phyloP scores from a whole-genome alignment of 2,329 filamentous ascomycete genomes.

The Pezizomycotina sp. region DNA sequence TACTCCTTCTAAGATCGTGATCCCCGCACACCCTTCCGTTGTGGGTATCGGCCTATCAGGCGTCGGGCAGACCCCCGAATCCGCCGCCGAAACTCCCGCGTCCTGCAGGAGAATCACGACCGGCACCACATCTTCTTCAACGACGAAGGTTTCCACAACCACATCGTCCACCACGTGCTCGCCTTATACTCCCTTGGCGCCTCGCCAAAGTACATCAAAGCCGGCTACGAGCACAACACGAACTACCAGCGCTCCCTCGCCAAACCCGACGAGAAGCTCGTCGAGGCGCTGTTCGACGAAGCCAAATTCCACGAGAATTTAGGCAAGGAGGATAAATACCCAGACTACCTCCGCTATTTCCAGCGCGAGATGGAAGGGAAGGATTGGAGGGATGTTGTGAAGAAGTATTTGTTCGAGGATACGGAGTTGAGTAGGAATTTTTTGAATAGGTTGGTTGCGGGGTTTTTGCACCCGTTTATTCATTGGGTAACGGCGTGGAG shows the following conservation, averaged over 20 bases:
- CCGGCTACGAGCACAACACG: conserved; percentile 47
- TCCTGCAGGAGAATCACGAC: conserved; percentile 58
- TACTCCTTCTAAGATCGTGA: too few relatives aligned
- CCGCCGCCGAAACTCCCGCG: too few relatives aligned
- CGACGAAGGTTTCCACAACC: conserved; percentile 58
- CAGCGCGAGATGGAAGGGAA: conserved; percentile 50
- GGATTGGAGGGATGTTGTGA: conserved; percentile 45
- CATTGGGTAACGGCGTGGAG: conserved; percentile 74
- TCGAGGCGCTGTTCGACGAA: conserved; percentile 42
- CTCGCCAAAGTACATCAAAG: conserved; percentile 40
- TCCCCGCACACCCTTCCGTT: too few relatives aligned
- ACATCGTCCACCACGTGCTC: conserved; percentile 63
- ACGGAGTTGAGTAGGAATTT: conserved; percentile 51
- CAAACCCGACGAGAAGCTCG: conserved; percentile 34
- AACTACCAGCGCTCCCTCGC: conserved; percentile 46
- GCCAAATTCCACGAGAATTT: too few relatives aligned
- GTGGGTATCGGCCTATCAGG: too few relatives aligned
- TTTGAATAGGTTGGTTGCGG: conserved; percentile 49
- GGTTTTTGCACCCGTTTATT: conserved; percentile 64
- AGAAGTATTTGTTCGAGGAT: conserved; percentile 51
- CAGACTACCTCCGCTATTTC: conserved; percentile 61
- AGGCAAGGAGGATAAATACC: conserved; percentile 32
- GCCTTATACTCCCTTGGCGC: conserved; percentile 63
- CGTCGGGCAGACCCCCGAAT: too few relatives aligned
- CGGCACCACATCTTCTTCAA: conserved; percentile 69